phyloP scores from a whole-genome alignment of 805 yeast genomes.

The Candida stauntonica region DNA sequence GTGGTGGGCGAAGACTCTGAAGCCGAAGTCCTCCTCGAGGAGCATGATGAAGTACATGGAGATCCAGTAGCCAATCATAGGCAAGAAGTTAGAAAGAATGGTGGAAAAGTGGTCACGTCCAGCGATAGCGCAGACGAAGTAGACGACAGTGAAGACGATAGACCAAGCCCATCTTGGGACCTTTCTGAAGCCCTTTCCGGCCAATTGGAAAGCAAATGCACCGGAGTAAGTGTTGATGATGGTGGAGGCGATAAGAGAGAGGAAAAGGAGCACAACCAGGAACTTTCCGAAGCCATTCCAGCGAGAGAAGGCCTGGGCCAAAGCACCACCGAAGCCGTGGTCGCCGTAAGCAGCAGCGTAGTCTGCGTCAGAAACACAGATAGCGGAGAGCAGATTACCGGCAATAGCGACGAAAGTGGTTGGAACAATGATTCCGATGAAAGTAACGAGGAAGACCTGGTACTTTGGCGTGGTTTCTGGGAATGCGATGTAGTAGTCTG shows the following conservation, averaged over 20 bases:
- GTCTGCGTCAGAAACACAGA: conserved; percentile 50
- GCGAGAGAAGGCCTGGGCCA: conserved; percentile 56
- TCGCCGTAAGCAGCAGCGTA: conserved; percentile 55
- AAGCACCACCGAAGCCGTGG: conserved; percentile 72
- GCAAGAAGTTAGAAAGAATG: conserved; percentile 74
- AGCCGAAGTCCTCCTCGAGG: conserved; percentile 67
- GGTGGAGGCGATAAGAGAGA: conserved; percentile 79
- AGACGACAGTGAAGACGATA: conserved; percentile 54
- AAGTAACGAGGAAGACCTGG: conserved; percentile 55
- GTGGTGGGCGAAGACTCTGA: conserved; percentile 47
- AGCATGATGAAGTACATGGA: conserved; percentile 69
- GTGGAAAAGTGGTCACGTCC: conserved; percentile 71
- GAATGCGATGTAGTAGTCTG: conserved; percentile 78
- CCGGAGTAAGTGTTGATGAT: conserved; percentile 77
- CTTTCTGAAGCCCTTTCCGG: conserved; percentile 46
- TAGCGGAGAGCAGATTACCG: conserved; percentile 62
- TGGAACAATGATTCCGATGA: conserved; percentile 63
- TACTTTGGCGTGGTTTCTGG: conserved; percentile 64
- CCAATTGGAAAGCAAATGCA: conserved; percentile 69
- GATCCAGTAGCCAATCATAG: conserved; percentile 92
- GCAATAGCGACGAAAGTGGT: conserved; percentile 70
- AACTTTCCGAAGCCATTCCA: conserved; percentile 81
- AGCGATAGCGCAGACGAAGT: conserved; percentile 68
- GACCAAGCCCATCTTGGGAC: conserved; percentile 80
- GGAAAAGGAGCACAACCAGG: conserved; percentile 59